Evolutionary conservation across 768 basidiomycete species (phyloP).

Genomic region (Peribolospora kevripleyi): DNA sequence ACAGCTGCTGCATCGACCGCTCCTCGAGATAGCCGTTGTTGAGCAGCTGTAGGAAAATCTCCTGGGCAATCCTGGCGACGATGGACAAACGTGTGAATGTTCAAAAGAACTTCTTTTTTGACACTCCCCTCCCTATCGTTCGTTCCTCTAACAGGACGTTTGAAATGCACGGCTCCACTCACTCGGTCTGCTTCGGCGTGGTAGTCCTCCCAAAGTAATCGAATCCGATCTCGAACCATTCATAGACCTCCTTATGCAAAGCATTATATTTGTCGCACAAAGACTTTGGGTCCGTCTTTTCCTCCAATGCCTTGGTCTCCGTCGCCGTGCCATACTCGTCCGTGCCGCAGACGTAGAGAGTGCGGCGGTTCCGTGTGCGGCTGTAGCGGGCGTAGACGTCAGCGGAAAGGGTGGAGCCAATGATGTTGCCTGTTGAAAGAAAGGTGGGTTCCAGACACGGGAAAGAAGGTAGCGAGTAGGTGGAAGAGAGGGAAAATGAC

Average conservation of each 20-base stretch:
- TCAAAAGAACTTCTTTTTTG: background rate
- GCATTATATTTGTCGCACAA: slow-evolving; percentile 76
- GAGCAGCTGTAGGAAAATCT: slow-evolving; percentile 61
- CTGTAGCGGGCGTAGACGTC: slow-evolving; percentile 84
- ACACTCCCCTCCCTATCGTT: background rate
- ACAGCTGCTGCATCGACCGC: slow-evolving; percentile 76
- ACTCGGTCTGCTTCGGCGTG: slow-evolving; percentile 72
- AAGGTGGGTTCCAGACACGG: no score
- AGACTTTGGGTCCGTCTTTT: slow-evolving; percentile 23
- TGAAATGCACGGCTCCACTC: slow-evolving; percentile 11
- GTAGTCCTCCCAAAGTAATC: slow-evolving; percentile 93
- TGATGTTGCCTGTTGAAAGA: slow-evolving; percentile 42
- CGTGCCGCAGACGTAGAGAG: slow-evolving; percentile 87
- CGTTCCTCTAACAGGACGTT: background rate
- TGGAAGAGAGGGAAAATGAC: no score
- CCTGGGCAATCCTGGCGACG: slow-evolving; percentile 52
- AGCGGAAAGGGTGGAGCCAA: slow-evolving; percentile 86
- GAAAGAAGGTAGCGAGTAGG: no score
- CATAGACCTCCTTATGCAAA: slow-evolving; percentile 74
- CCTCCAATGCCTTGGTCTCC: slow-evolving; percentile 85
- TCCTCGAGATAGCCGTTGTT: slow-evolving; percentile 51
- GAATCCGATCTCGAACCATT: slow-evolving; percentile 95
- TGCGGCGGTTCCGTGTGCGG: slow-evolving; percentile 56
- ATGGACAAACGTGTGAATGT: background rate
- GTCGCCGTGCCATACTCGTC: slow-evolving; percentile 99